Base-by-base conservation (phyloP, 768 basidiomycete species). In the Mycena vitilis region DNA sequence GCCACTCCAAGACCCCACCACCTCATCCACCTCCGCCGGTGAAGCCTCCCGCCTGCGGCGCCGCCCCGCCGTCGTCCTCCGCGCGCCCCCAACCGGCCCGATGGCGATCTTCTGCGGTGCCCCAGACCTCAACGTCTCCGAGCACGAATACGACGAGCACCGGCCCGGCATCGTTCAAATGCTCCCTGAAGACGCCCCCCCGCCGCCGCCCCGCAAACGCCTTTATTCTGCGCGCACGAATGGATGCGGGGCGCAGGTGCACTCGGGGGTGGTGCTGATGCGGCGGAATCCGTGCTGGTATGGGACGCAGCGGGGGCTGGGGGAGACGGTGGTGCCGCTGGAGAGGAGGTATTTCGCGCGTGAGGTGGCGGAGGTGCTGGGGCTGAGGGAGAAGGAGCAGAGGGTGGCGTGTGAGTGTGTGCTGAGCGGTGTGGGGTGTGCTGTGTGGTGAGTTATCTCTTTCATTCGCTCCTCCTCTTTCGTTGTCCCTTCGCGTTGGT, bases 311-410 rank as follows among this genome's bases (percentile, higher is more conserved):
- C 38, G 51, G 7, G n/a, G 22, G 3, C 3, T 65, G 48, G 55
- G 56, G 38, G 22, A 10, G 12, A 65, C 55, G 38, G 64, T 65
- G 38, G 49, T 65, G 10, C 64, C 64, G 56, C 57, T 65, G 25
- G 64, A 65, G 5, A 58, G 16, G 10, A 15, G 8, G 38, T 65
- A 65, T 25, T 65, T 65, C 18, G 40, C 64, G 18, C 20, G 10
- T 2, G 18, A 5, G 5, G 2, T 65, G 37, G 16, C 2, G 55
- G 13, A 36, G 34, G 34, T 9, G 15, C 38, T 65, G 37, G 48
- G 40, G 25, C 47, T 58, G 20, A 2, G 44, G 22, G 13, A 64
- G 18, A 38, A 25, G 15, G n/a, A 47, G 30, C 36, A 25, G 36
- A 11, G 23, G 37, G 37, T 48, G 11, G 22, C 36, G 20, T 65